A percentile compares a stretch with the other conserved stretches of the same genome.
Evolutionary conservation across 1,139 yeast species (phyloP).

Genomic region (Candida tropicalis): DNA sequence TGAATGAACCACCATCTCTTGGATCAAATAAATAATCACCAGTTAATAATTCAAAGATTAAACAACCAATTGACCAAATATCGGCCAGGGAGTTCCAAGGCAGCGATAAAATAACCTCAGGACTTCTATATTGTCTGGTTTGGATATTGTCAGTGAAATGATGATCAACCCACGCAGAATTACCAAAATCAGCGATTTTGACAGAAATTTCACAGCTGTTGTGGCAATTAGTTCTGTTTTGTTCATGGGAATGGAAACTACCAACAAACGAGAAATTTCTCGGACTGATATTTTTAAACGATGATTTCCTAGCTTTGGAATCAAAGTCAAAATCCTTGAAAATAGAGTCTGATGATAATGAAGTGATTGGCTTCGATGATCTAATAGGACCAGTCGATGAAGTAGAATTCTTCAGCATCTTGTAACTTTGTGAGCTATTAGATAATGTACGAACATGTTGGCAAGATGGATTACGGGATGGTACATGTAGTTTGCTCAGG

Average conservation of each 20-base stretch:
- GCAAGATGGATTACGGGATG: conserved; percentile 3
- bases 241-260: neutral
- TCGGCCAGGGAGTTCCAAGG: conserved; percentile 85
- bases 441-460: conserved; percentile 15
- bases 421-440: conserved; percentile 18
- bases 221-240: neutral
- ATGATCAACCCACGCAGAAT: conserved; percentile 73
- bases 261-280: conserved; percentile 9
- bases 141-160: conserved; percentile 86
- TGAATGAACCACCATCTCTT: conserved; percentile 59
- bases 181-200: conserved; percentile 84
- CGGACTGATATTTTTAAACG: conserved; percentile 14
- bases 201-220: conserved; percentile 18
- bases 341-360: conserved; percentile 23
- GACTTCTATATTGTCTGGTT: conserved; percentile 83
- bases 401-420: conserved; percentile 27
- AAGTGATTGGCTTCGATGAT: conserved; percentile 32
- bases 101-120: conserved; percentile 70
- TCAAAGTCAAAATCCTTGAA: conserved; percentile 22
- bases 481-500: conserved; percentile 7
- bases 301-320: conserved; percentile 8
- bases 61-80: conserved; percentile 83
- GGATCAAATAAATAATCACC: conserved; percentile 89
- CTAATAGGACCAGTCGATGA: conserved; percentile 26
- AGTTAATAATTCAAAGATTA: conserved; percentile 77